Evolutionary conservation across 73 alveolate species (phyloP).

Genomic region (Halteria grandinella): DNA sequence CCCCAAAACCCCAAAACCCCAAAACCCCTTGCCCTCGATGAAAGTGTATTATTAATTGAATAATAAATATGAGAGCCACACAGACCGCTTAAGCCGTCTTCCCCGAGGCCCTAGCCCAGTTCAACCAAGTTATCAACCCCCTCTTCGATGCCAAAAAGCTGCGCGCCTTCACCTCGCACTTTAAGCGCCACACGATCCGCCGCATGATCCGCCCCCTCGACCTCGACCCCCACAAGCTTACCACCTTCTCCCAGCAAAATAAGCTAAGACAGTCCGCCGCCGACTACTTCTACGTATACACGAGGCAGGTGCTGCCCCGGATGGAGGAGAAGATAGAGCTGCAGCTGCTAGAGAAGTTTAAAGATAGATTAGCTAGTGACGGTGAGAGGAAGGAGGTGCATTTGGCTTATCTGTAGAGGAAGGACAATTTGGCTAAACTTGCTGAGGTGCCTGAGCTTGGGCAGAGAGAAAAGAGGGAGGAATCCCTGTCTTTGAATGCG

Average conservation of each 20-base stretch:
- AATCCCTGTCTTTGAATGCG: background rate
- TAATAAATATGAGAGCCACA: no score
- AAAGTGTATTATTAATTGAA: no score
- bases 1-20: no score
- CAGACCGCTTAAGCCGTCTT: no score
- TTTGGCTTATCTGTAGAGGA: slow-evolving; percentile 49
- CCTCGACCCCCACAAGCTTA: background rate
- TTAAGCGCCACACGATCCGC: slow-evolving; percentile 39
- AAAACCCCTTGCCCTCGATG: no score
- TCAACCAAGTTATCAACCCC: slow-evolving; percentile 19
- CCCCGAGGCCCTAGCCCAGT: no score
- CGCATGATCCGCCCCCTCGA: slow-evolving; percentile 33
- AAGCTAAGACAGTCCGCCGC: background rate
- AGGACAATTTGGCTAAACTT: slow-evolving; percentile 48
- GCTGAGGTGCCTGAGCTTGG: slow-evolving; percentile 10
- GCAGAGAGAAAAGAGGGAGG: background rate
- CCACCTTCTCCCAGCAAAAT: background rate
- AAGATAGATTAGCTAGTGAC: slow-evolving; percentile 12
- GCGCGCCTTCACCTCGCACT: background rate
- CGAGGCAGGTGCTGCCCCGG: slow-evolving; percentile 61
- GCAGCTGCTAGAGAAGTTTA: slow-evolving; percentile 30
- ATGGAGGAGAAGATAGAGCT: slow-evolving; percentile 57
- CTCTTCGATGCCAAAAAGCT: slow-evolving; percentile 35
- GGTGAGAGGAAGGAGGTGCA: slow-evolving; percentile 57
- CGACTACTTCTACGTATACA: slow-evolving; percentile 34